Base-by-base conservation (phyloP, 1,139 yeast genomes). In the Eremothecium cymbalariae region DNA sequence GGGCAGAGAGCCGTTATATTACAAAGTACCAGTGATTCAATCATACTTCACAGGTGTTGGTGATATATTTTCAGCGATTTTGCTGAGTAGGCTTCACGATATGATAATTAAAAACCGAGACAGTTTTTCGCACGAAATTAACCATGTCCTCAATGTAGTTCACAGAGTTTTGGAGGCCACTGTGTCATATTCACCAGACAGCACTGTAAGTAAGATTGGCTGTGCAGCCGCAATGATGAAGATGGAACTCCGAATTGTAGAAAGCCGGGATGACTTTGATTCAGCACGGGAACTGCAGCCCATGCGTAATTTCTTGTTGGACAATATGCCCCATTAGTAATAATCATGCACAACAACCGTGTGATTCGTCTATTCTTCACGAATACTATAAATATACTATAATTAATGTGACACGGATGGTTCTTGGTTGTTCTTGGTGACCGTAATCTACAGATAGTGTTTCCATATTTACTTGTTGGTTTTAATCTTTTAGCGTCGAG, bases 21-120 rank as follows among this genome's bases (percentile, higher is more conserved):
- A 67, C 42, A 60, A 63, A 39, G 63, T 77, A 3, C 74, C 77
- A 6, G 56, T 65, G 28, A 75, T 79, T 26, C 70, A 75, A 40
- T 76, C 84, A 1, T 72, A 77, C 40, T 79, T 78, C 51, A 78
- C 86, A 0, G 86, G 86, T 0, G 82, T 79, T 2, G 86, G 86
- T 2, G 88, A 79, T 48, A 54, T 79, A 28, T 79, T 79, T 47
- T 64, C 82, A 3, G 82, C 83, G 0, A 51, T 78, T 16, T 51
- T 78, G 11, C 52, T 77, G n/a, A 82, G 77, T 47, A 66, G 73
- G 27, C 46, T 62, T 3, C 50, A 47, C 34, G 45, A 42, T 20
- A 30, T 46, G 7, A 13, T 30, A 14, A 29, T 7, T 11, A 32
- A 34, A 14, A 21, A 19, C 9, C 28, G 9, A 12, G 32, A 14